These are phyloP conservation scores for slime mould (Dictyostelium discoideum) DNA, from an alignment of 78 protist species.

Conservation along the genomic window DNA sequence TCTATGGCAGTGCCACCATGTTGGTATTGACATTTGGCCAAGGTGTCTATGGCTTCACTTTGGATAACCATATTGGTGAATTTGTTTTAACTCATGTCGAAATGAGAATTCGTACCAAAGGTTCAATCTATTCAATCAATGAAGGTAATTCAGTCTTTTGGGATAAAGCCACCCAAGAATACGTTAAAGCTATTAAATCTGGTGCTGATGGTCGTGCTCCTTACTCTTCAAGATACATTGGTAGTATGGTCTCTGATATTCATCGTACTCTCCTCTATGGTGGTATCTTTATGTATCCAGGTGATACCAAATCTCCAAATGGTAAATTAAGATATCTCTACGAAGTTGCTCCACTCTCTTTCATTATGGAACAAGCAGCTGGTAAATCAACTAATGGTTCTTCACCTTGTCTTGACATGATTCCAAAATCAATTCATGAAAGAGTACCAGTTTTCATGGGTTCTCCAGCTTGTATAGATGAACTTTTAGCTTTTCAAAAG, in stretches of 20 bases:
- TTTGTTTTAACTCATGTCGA: slow-evolving; percentile 89
- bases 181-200: slow-evolving; percentile 59
- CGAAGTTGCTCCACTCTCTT: slow-evolving; percentile 93
- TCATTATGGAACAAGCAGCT: slow-evolving; percentile 86
- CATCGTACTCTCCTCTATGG: slow-evolving; percentile 98
- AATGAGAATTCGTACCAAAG: slow-evolving; percentile 71
- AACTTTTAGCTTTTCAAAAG: slow-evolving; percentile 22
- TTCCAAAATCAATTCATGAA: slow-evolving; percentile 66
- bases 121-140: slow-evolving; percentile 94
- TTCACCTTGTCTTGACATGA: slow-evolving; percentile 39
- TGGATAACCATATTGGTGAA: slow-evolving; percentile 90
- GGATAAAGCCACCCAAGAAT: slow-evolving; percentile 60
- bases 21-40: slow-evolving; percentile 84
- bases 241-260: slow-evolving; percentile 97
- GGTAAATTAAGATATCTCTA: slow-evolving; percentile 81
- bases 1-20: slow-evolving; percentile 89
- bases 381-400: slow-evolving; percentile 72
- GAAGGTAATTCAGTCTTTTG: slow-evolving; percentile 92
- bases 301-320: slow-evolving; percentile 85
- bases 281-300: slow-evolving; percentile 97
- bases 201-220: slow-evolving; percentile 51
- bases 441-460: slow-evolving; percentile 85
- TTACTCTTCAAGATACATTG: slow-evolving; percentile 93
- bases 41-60: slow-evolving; percentile 80
- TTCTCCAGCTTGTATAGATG: slow-evolving; percentile 22